These are phyloP conservation scores for Albizia julibrissin DNA, from an alignment of 306 rosid genomes.

Conservation along the genomic window DNA sequence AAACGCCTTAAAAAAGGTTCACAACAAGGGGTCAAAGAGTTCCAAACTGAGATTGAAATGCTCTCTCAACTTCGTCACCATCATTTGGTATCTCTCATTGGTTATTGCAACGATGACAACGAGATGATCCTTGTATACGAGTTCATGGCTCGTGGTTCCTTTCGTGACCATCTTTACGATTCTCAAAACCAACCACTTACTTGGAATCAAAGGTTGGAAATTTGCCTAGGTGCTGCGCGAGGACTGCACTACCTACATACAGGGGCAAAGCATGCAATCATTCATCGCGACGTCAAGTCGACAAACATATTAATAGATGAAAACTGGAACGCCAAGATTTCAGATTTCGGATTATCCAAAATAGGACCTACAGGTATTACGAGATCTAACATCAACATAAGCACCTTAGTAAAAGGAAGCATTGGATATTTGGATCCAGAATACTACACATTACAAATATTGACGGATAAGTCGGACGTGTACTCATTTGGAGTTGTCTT, in stretches of 20 bases:
- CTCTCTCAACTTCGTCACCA: background rate
- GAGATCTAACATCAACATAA: background rate
- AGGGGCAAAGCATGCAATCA: conserved; percentile 16
- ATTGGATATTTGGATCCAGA: background rate
- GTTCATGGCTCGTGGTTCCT: background rate
- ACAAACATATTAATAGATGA: conserved; percentile 37
- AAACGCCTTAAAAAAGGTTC: conserved; percentile 19
- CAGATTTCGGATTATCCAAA: conserved; percentile 38
- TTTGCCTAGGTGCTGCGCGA: background rate
- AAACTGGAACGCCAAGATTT: conserved; percentile 32
- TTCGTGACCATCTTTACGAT: background rate
- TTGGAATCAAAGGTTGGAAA: background rate
- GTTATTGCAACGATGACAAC: background rate
- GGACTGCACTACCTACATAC: conserved; percentile 37
- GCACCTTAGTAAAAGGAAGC: background rate
- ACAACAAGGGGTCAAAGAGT: background rate
- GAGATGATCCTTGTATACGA: background rate
- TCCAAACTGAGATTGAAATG: background rate
- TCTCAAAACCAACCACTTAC: background rate
- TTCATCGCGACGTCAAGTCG: conserved; percentile 43
- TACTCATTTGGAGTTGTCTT: conserved; percentile 47
- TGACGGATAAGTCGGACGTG: conserved; percentile 42
- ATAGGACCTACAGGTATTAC: background rate
- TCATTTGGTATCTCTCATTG: background rate
- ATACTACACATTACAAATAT: background rate